Evolutionary conservation across 768 basidiomycete genomes (phyloP).

Genomic region (Pleurotus salmoneostramineus): DNA sequence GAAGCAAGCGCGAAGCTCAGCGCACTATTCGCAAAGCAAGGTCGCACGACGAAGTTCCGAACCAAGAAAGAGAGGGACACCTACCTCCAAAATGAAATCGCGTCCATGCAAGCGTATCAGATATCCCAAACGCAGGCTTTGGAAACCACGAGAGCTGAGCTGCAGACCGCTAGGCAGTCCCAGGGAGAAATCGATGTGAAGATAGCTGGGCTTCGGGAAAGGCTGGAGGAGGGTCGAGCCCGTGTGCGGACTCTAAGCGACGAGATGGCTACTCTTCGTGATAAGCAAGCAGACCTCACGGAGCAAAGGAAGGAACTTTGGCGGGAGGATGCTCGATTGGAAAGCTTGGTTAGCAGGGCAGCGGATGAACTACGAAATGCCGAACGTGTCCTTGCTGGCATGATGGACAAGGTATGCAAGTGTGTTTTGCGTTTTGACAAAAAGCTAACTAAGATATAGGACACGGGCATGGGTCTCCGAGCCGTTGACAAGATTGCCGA

Average conservation of each 20-base stretch:
- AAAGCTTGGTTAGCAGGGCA: slow-evolving; percentile 72
- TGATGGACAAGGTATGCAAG: slow-evolving; percentile 89
- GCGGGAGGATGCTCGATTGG: slow-evolving; percentile 91
- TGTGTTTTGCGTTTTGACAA: neutral
- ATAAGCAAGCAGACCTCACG: slow-evolving; percentile 60
- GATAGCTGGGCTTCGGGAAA: slow-evolving; percentile 51
- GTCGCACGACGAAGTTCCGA: slow-evolving; percentile 80
- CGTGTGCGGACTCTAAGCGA: slow-evolving; percentile 56
- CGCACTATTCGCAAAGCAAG: slow-evolving; percentile 86
- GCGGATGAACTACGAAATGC: slow-evolving; percentile 76
- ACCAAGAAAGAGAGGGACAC: slow-evolving; percentile 81
- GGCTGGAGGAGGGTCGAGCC: slow-evolving; percentile 62
- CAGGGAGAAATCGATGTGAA: slow-evolving; percentile 56
- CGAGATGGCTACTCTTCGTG: slow-evolving; percentile 56
- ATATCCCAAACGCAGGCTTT: slow-evolving; percentile 53
- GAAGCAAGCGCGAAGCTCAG: slow-evolving; percentile 67
- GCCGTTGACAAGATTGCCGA: slow-evolving; percentile 85
- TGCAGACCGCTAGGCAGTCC: slow-evolving; percentile 41
- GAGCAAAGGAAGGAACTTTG: slow-evolving; percentile 91
- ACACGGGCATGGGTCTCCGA: slow-evolving; percentile 84
- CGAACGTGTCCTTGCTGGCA: slow-evolving; percentile 74
- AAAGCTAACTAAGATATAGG: slow-evolving; percentile 41
- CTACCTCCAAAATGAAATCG: slow-evolving; percentile 78
- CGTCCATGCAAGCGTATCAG: slow-evolving; percentile 60
- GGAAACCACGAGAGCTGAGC: slow-evolving; percentile 46